Evolutionary conservation across 2,329 filamentous ascomycete species (phyloP).

Genomic region (Cyphellophora attinorum): DNA sequence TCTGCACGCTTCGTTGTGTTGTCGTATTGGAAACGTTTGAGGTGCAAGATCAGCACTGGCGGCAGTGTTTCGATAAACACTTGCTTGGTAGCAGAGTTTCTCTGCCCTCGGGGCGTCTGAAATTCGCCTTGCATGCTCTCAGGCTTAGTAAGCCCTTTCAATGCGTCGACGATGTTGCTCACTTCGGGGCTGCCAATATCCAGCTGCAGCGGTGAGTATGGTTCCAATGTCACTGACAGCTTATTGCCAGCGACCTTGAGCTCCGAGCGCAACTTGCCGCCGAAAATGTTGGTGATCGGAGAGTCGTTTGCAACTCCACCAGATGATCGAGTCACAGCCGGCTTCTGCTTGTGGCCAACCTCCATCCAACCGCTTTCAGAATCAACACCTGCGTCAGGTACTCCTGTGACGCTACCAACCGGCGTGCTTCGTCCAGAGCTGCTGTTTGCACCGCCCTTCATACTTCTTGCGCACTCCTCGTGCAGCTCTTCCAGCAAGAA

Average conservation of each 20-base stretch:
- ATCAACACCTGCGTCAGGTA: conserved; percentile 27
- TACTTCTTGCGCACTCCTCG: conserved; percentile 77
- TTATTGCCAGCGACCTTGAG: conserved; percentile 78
- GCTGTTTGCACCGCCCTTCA: conserved; percentile 43
- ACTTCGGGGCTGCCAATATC: conserved; percentile 85
- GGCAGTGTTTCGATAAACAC: conserved; percentile 88
- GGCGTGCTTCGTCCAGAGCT: conserved; percentile 37
- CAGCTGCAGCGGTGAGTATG: conserved; percentile 87
- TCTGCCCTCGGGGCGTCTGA: conserved; percentile 65
- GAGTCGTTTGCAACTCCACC: conserved; percentile 64
- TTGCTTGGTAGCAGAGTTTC: conserved; percentile 78
- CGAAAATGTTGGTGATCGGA: conserved; percentile 89
- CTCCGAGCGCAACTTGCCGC: conserved; percentile 81
- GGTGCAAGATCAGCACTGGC: conserved; percentile 82
- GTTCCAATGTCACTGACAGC: conserved; percentile 82
- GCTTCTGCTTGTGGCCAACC: conserved; percentile 83
- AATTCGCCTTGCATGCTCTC: conserved; percentile 83
- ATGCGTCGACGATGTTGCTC: conserved; percentile 82
- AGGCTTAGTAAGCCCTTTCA: conserved; percentile 72
- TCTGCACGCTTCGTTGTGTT: conserved; percentile 71
- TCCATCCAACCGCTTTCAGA: conserved; percentile 75
- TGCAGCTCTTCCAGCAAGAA: conserved; percentile 88
- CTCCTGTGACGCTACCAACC: conserved; percentile 31
- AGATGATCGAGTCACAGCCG: conserved; percentile 76
- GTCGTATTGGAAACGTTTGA: conserved; percentile 97